Percentiles rank a stretch among this genome's conserved stretches.
These are phyloP conservation scores for Coemansia sp. DNA, from an alignment of 192 early-diverging fungal genomes.

Conservation along the genomic window DNA sequence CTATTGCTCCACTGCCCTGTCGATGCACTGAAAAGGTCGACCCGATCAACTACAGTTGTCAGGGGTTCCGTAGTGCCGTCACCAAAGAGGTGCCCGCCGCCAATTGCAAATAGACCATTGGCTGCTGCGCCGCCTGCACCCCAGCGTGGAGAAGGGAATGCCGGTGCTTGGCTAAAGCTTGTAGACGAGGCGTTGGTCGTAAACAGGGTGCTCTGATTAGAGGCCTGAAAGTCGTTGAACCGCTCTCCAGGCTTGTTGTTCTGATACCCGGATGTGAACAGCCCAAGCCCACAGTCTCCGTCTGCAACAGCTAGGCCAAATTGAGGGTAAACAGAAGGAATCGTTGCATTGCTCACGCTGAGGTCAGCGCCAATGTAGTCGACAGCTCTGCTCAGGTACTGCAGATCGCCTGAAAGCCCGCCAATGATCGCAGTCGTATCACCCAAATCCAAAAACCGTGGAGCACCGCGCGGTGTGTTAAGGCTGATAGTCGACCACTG, in stretches of 20 bases:
- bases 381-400: constrained; percentile 51
- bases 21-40: constrained; percentile 39
- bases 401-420: constrained; percentile 50
- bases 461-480: constrained; percentile 28
- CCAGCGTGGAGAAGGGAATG: constrained; percentile 49
- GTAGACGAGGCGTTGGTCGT: neutral
- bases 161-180: constrained; percentile 13
- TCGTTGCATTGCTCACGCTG: constrained; percentile 13
- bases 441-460: constrained; percentile 43
- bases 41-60: constrained; percentile 38
- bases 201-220: constrained; percentile 44
- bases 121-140: constrained; percentile 46
- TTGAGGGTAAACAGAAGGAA: constrained; percentile 32
- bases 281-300: constrained; percentile 22
- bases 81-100: constrained; percentile 47
- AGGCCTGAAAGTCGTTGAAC: constrained; percentile 55
- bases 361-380: constrained; percentile 40
- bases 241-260: constrained; percentile 51
- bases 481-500: constrained; percentile 38
- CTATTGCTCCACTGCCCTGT: constrained; percentile 36
- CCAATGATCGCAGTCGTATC: constrained; percentile 31
- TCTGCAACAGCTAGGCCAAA: constrained; percentile 39
- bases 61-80: constrained; percentile 14
- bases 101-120: constrained; percentile 52
- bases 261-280: constrained; percentile 45